Evolutionary conservation across 345 rosid genomes (phyloP), one percentile per base, ranked within the genome.

Genomic region (Limnanthes douglasii): DNA sequence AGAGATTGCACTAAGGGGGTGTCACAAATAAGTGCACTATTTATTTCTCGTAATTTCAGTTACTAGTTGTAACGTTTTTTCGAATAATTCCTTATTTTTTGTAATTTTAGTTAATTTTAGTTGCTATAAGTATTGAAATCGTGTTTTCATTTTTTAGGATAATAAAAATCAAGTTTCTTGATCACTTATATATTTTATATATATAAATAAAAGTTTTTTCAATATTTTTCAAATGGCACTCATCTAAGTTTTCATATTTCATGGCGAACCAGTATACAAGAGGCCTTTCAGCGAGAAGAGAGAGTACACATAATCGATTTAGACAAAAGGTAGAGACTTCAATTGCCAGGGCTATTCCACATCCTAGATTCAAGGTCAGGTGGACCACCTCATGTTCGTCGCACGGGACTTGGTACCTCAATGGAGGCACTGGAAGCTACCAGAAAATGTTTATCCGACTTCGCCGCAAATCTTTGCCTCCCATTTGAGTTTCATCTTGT

Each of bases 231-330:
- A n/a, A n/a, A n/a, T n/a, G n/a, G n/a, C n/a, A n/a, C n/a, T n/a
- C n/a, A n/a, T n/a, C n/a, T n/a, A 90, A 90, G 66, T 90, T 90
- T 75, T 90, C 98, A 7, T 95, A 90, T 60, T 90, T 90, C 51
- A 84, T 95, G 1, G 98, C 98, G 0, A 90, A 90, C 39, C 96
- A 84, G 37, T 5, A 90, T 90, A 1, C 98, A 90, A 56, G 96
- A 90, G 54, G 96, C 96, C 2, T 84, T 90, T 18, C 94, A 80
- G 53, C 66, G 94, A 44, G 98, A 90, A 50, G 98, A 84, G 2
- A 52, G 80, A 21, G 98, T 90, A 17, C 98, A 90, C 62, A 84
- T 90, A 41, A 80, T 90, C 22, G 98, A 90, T 46, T 62, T 90
- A 13, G 98, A 90, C 34, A 84, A 84, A 48, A 90, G 84, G 98